phyloP scores from a whole-genome alignment of 257 asterid species.

The Gynochthodes officinalis region DNA sequence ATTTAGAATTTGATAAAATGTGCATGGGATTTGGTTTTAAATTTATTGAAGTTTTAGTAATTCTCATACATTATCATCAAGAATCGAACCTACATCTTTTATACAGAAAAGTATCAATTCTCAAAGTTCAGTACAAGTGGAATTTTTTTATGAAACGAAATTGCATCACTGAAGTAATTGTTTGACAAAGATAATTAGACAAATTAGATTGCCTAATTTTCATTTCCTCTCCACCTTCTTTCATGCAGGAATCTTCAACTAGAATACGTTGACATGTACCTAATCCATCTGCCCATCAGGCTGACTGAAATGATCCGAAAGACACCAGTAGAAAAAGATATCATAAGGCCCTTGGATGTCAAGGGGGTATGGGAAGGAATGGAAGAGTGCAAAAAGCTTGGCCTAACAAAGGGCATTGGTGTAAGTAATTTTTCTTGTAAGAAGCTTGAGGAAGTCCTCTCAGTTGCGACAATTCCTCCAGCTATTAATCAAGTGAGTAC shows the following conservation, averaged over 20 bases:
- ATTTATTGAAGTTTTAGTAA: no score
- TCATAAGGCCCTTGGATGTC: slow-evolving; percentile 36
- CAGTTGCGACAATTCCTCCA: slow-evolving; percentile 51
- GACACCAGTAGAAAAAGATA: slow-evolving; percentile 29
- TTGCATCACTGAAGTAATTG: background rate
- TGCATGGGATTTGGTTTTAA: no score
- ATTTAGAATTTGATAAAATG: no score
- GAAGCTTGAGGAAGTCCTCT: slow-evolving; percentile 31
- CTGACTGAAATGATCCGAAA: slow-evolving; percentile 24
- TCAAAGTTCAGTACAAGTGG: no score
- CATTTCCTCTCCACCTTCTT: background rate
- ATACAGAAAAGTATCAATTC: no score
- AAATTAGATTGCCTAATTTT: no score
- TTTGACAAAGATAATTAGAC: no score
- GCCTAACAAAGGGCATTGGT: slow-evolving; percentile 64
- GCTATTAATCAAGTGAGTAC: slow-evolving; percentile 52
- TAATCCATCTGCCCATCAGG: slow-evolving; percentile 53
- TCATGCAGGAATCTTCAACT: slow-evolving; percentile 39
- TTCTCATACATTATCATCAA: no score
- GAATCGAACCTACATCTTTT: no score
- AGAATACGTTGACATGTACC: slow-evolving; percentile 63
- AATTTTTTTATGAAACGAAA: no score
- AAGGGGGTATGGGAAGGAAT: slow-evolving; percentile 61
- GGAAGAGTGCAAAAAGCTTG: slow-evolving; percentile 60
- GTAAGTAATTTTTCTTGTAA: slow-evolving; percentile 62